These are phyloP conservation scores for Pulveroboletus sp. DNA, from an alignment of 768 basidiomycete genomes.

Conservation along the genomic window DNA sequence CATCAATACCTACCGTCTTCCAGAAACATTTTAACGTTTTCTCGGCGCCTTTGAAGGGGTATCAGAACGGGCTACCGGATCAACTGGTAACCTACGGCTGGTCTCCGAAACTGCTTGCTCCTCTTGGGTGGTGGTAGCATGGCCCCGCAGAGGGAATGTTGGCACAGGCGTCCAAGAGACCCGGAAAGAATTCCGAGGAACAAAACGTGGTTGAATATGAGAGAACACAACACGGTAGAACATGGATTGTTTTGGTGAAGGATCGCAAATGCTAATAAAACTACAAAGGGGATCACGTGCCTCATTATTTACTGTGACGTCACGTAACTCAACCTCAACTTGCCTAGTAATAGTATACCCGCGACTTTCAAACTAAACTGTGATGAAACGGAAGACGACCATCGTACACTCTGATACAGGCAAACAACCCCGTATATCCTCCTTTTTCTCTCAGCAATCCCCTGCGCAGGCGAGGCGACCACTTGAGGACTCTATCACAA, in stretches of 20 bases:
- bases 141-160: constrained; percentile 3
- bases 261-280: no score
- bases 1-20: constrained; percentile 82
- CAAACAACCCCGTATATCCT: constrained; percentile 39
- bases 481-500: constrained; percentile 31
- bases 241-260: no score
- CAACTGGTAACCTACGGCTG: constrained; percentile 46
- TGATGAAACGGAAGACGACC: constrained; percentile 20
- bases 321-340: constrained; percentile 8
- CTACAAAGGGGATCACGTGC: constrained; percentile 23
- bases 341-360: no score
- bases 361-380: background rate
- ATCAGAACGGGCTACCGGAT: constrained; percentile 1
- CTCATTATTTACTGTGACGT: constrained; percentile 15
- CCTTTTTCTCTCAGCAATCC: constrained; percentile 35
- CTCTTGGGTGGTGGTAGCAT: constrained; percentile 28
- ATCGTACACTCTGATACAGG: background rate
- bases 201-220: constrained; percentile 3
- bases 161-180: background rate
- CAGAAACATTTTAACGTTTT: constrained; percentile 87
- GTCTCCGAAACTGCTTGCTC: constrained; percentile 54
- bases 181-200: background rate
- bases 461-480: constrained; percentile 29
- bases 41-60: constrained; percentile 63
- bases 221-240: constrained; percentile 5